Base-by-base conservation (phyloP, 2,329 filamentous ascomycete species). In the Ceratocystis variospora region DNA sequence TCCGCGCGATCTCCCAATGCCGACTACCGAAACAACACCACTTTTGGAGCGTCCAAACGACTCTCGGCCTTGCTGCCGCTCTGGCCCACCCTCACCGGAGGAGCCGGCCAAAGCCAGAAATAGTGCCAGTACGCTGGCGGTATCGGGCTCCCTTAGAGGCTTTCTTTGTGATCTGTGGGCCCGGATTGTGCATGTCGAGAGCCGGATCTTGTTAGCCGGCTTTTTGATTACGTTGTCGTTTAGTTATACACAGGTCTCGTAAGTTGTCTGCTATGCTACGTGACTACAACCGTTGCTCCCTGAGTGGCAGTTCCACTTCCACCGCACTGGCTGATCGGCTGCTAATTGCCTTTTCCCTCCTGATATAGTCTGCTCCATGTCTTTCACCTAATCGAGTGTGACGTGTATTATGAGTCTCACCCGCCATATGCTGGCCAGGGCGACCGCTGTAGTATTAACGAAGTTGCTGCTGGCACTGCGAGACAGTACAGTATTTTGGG, bases 321-420 rank as follows among this genome's bases (percentile, higher is more conserved):
- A 22, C 22, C 22, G 44, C 12, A 22, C 1, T 19, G 37, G 10
- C 37, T 41, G 37, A 5, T 22, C 19, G 33, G 33, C 17, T 37
- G 22, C n/a, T 66, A 19, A 48, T 45, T 48, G 25, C 41, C 28
- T 44, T 22, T 10, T 10, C 19, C 7, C 5, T 37, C 28, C 37
- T 41, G 3, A 15, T 41, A 41, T 28, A 77, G 79, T 2, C 74
- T 81, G 3, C 75, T 87, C 59, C 87, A 87, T 73, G 84, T 86
- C 28, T 88, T 89, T 70, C 84, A 85, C 67, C 72, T 87, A 1
- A 89, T 89, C 86, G 84, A 83, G 62, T 90, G 87, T 74, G 84
- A 89, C 65, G 80, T 81, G 63, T 90, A 84, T 72, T 90, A 89
- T 74, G 76, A 79, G 45, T 76, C 76, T 1, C 81, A 88, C 70